phyloP scores from a whole-genome alignment of 2,329 filamentous ascomycete species.

The Davidsoniella eucalypti region DNA sequence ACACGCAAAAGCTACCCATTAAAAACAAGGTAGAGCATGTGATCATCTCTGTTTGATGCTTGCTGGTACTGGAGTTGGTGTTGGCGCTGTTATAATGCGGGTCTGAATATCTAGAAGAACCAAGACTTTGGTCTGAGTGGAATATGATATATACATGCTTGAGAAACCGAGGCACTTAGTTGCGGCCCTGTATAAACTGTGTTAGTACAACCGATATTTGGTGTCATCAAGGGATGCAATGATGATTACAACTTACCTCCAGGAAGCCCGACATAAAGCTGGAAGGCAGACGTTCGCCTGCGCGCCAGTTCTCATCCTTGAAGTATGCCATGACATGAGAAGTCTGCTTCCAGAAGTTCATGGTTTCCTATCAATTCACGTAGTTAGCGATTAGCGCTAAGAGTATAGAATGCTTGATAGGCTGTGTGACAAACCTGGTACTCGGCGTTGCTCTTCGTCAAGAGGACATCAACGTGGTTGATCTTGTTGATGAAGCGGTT shows the following conservation, averaged over 20 bases:
- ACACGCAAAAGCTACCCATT: too few relatives aligned
- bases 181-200: conserved; percentile 30
- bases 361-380: conserved; percentile 53
- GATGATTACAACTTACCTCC: conserved; percentile 46
- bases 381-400: neutral
- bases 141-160: neutral
- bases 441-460: conserved; percentile 83
- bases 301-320: conserved; percentile 62
- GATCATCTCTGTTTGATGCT: too few relatives aligned
- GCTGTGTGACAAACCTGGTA: conserved; percentile 53
- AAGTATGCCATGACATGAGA: conserved; percentile 96
- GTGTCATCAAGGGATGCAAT: neutral
- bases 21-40: too few relatives aligned
- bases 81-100: too few relatives aligned
- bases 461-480: conserved; percentile 69
- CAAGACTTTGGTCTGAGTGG: neutral
- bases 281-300: conserved; percentile 61
- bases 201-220: conserved; percentile 2
- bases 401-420: neutral
- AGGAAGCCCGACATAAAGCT: conserved; percentile 92
- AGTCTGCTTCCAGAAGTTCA: conserved; percentile 98
- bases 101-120: too few relatives aligned
- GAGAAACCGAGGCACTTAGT: conserved; percentile 23
- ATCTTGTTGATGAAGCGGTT: conserved; percentile 88
- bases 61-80: too few relatives aligned